Evolutionary conservation across 441 rosid species (phyloP), one percentile per base, ranked within the genome.

Genomic region (Brassica balearica): DNA sequence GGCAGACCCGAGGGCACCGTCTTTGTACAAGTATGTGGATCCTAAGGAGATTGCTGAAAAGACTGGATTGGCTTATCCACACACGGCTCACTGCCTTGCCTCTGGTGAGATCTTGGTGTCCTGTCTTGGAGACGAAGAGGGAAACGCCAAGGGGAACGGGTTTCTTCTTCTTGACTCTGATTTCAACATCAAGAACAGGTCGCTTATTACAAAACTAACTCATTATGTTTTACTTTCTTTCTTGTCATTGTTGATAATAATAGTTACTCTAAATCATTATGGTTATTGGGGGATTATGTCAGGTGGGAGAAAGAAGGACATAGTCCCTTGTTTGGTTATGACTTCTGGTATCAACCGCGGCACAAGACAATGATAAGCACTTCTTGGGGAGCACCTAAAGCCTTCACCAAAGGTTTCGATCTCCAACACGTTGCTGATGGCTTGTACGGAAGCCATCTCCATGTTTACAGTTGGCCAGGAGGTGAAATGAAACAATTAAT

Each of bases 381-480:
- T 65, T 90, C 98, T 12, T 95, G 98, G 98, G 98, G 98, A 66
- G 99, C 98, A 75, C 99, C 99, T 32, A 78, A 86, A 32, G 99
- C 98, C 53, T 95, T 91, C 68, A 73, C 87, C 36, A 87, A 88
- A 81, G 99, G 99, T 20, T 95, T 95, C 63, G 55, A 93, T 84
- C 94, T 73, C 55, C 92, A 95, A 79, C 88, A 95, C 22, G 91
- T 95, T 6, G 78, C 96, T 0, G 93, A 93, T 73, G 98, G 98
- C 36, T 90, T 92, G 2, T 95, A 95, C 0, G 98, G 98, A n/a
- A 90, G 87, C 74, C 96, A 95, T 87, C 82, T 91, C 38, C 79
- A 83, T 79, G 90, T 95, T 61, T 95, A 95, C 74, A 85, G 88
- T 62, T 92, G 98, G 98, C 93, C 97, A 29, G 86, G 80, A 72